A percentile compares a stretch with the other conserved stretches of the same genome.
These are phyloP conservation scores for Olyra latifolia DNA, from an alignment of 176 grass and related monocot species.

Conservation along the genomic window DNA sequence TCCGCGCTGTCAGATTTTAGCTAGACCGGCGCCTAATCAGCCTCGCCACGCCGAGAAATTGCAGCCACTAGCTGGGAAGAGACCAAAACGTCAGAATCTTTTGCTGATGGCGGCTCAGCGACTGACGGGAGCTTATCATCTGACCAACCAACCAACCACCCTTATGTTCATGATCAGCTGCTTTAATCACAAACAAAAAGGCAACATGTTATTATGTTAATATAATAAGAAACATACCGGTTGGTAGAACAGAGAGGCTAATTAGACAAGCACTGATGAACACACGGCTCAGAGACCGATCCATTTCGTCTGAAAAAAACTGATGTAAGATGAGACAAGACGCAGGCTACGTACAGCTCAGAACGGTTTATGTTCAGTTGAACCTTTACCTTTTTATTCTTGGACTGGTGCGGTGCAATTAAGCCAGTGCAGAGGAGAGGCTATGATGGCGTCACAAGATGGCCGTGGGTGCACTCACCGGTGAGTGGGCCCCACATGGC, in stretches of 20 bases:
- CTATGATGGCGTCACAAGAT: neutral
- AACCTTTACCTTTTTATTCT: neutral
- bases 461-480: neutral
- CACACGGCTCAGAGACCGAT: neutral
- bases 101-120: conserved; percentile 3
- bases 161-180: neutral
- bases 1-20: conserved; percentile 30
- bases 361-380: neutral
- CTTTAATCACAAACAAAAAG: neutral
- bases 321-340: neutral
- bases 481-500: neutral
- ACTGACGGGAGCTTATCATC: conserved; percentile 22
- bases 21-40: conserved; percentile 19
- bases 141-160: conserved; percentile 2
- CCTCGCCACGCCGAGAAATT: neutral
- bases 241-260: neutral
- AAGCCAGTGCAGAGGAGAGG: neutral
- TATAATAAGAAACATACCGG: neutral
- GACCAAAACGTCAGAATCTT: conserved; percentile 27
- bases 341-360: neutral
- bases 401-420: neutral
- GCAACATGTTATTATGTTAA: too few relatives aligned
- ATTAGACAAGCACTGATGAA: neutral
- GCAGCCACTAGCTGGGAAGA: conserved; percentile 16
- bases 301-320: neutral